These are phyloP conservation scores for Aspergillus cejpii DNA, from an alignment of 2,329 filamentous ascomycete species.

Conservation along the genomic window DNA sequence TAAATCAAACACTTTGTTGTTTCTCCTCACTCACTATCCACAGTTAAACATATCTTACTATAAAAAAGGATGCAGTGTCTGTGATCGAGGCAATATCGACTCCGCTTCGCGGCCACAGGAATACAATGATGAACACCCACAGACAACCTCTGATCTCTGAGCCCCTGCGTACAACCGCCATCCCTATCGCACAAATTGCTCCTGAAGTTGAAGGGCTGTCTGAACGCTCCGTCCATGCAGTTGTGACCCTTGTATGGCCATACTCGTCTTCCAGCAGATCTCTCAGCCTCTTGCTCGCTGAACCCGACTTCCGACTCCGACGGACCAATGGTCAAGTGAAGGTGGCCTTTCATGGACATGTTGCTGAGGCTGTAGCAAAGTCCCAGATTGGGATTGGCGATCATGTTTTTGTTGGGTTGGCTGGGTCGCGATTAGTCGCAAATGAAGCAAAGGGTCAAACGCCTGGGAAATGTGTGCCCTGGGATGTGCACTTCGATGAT, in stretches of 20 bases:
- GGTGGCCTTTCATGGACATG: constrained; percentile 63
- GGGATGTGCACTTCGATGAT: constrained; percentile 48
- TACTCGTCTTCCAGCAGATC: constrained; percentile 71
- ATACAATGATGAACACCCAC: constrained; percentile 31
- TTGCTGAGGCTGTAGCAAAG: constrained; percentile 62
- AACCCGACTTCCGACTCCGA: constrained; percentile 75
- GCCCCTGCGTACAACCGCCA: constrained; percentile 19
- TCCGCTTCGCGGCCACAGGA: constrained; percentile 16
- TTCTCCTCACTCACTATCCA: not conserved
- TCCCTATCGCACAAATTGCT: constrained; percentile 40
- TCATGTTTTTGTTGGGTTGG: constrained; percentile 61
- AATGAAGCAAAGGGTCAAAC: constrained; percentile 48
- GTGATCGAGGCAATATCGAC: constrained; percentile 10
- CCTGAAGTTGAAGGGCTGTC: constrained; percentile 27
- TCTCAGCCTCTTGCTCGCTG: constrained; percentile 72
- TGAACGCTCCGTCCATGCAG: constrained; percentile 52
- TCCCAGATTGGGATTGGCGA: constrained; percentile 72
- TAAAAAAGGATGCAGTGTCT: constrained; percentile 3
- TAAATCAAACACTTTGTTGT: not conserved
- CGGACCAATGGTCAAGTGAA: constrained; percentile 72
- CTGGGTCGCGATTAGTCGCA: constrained; percentile 59
- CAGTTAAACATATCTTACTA: not conserved
- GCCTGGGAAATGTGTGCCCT: constrained; percentile 52
- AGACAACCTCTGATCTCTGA: constrained; percentile 20
- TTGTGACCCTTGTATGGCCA: constrained; percentile 84